These are phyloP conservation scores for Pezicula rhizophila DNA, from an alignment of 2,329 filamentous ascomycete species.

Conservation along the genomic window DNA sequence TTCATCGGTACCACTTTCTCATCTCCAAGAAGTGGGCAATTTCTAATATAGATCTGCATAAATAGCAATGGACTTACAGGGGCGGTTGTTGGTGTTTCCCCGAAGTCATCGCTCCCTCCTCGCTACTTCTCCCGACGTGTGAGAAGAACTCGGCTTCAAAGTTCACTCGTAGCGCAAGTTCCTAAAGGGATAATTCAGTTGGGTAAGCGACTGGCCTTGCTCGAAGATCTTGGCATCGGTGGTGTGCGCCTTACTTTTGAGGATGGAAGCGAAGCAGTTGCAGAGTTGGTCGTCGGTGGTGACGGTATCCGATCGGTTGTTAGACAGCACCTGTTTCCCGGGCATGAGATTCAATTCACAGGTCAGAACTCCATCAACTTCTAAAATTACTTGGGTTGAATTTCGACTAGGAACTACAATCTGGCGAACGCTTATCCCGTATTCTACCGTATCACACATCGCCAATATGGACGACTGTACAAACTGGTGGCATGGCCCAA, in stretches of 20 bases:
- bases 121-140: slow-evolving; percentile 24
- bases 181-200: slow-evolving; percentile 37
- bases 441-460: slow-evolving; percentile 27
- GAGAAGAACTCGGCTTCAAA: slow-evolving; percentile 34
- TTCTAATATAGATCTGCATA: neutral
- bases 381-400: neutral
- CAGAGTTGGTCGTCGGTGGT: slow-evolving; percentile 43
- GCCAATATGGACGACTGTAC: slow-evolving; percentile 26
- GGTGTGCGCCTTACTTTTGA: slow-evolving; percentile 39
- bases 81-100: slow-evolving; percentile 14
- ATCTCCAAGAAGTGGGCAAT: neutral
- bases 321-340: slow-evolving; percentile 34
- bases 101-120: slow-evolving; percentile 4
- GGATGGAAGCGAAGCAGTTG: slow-evolving; percentile 34
- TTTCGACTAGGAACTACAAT: slow-evolving; percentile 35
- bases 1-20: slow-evolving; percentile 23
- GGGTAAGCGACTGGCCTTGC: slow-evolving; percentile 34
- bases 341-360: slow-evolving; percentile 39
- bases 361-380: slow-evolving; percentile 12
- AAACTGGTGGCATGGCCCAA: slow-evolving; percentile 38
- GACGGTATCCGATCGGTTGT: slow-evolving; percentile 46
- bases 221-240: slow-evolving; percentile 31
- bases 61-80: slow-evolving; percentile 29
- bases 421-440: slow-evolving; percentile 38
- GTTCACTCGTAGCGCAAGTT: slow-evolving; percentile 40